These are phyloP conservation scores for Onygenales sp. DNA, from an alignment of 2,329 filamentous ascomycete species.

Conservation along the genomic window DNA sequence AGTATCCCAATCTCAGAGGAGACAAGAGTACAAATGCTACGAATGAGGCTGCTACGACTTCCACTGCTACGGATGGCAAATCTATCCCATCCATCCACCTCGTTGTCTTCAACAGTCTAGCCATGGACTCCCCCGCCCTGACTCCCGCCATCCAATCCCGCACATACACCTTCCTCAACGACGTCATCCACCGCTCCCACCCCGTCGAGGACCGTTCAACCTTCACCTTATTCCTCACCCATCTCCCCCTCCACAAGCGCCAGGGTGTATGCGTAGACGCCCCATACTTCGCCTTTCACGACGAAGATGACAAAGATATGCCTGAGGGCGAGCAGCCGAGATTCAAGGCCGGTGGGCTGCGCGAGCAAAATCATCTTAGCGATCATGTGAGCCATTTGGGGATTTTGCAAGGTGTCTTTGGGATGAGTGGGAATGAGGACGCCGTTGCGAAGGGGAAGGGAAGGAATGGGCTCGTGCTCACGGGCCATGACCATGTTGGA, in stretches of 20 bases:
- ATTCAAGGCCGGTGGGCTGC: constrained; percentile 42
- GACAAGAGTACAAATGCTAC: constrained; percentile 11
- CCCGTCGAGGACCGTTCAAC: constrained; percentile 54
- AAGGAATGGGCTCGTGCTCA: constrained; percentile 69
- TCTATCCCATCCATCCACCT: constrained; percentile 59
- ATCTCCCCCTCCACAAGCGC: constrained; percentile 81
- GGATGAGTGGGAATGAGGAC: constrained; percentile 55
- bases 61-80: constrained; percentile 12
- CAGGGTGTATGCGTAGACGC: constrained; percentile 73
- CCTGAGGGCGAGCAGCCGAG: constrained; percentile 18
- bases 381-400: constrained; percentile 56
- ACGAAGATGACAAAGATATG: constrained; percentile 46
- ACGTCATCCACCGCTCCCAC: constrained; percentile 47
- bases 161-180: constrained; percentile 64
- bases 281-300: constrained; percentile 74
- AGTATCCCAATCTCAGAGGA: constrained; percentile 31
- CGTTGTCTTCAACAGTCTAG: constrained; percentile 84
- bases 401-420: constrained; percentile 77
- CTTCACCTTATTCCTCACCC: constrained; percentile 79
- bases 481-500: constrained; percentile 90
- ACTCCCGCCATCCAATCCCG: constrained; percentile 58
- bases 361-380: constrained; percentile 86
- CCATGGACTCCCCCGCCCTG: constrained; percentile 74
- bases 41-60: constrained; percentile 21
- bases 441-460: constrained; percentile 56